phyloP scores from a whole-genome alignment of 192 early-diverging fungal species.

The Funneliformis geosporum region DNA sequence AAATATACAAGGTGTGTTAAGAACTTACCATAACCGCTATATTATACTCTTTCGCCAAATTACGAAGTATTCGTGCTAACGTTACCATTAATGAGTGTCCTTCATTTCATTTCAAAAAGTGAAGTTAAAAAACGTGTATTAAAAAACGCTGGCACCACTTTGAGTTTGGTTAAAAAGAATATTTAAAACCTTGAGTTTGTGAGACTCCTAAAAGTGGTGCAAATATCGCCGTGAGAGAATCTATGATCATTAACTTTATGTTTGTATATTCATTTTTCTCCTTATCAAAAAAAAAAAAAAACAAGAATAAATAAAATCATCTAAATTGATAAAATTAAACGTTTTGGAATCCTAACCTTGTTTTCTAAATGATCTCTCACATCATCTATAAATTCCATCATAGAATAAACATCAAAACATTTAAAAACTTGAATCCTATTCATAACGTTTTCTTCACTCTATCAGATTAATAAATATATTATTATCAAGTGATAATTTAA shows the following conservation, averaged over 20 bases:
- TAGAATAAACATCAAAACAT: slow-evolving; percentile 2
- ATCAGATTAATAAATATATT: neutral
- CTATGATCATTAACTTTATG: slow-evolving; percentile 23
- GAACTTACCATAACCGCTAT: slow-evolving; percentile 17
- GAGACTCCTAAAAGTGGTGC: slow-evolving; percentile 2
- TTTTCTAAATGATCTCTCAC: neutral
- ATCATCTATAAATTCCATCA: neutral
- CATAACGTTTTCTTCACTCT: neutral
- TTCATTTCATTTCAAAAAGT: neutral
- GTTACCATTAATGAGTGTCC: slow-evolving; percentile 24
- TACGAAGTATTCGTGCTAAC: slow-evolving; percentile 21
- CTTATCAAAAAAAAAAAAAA: neutral
- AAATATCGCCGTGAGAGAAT: slow-evolving; percentile 7
- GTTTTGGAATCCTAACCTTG: neutral
- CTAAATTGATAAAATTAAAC: too few species aligned
- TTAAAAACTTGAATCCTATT: neutral
- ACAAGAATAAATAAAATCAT: neutral
- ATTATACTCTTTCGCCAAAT: slow-evolving; percentile 11
- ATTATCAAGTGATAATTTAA: neutral
- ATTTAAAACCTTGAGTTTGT: neutral
- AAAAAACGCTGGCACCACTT: neutral
- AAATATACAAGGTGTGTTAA: neutral
- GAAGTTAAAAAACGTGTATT: neutral
- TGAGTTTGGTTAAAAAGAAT: neutral
- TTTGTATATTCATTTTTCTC: neutral